phyloP scores from a whole-genome alignment of 2,329 filamentous ascomycete species.

The Penicillium crustosum region DNA sequence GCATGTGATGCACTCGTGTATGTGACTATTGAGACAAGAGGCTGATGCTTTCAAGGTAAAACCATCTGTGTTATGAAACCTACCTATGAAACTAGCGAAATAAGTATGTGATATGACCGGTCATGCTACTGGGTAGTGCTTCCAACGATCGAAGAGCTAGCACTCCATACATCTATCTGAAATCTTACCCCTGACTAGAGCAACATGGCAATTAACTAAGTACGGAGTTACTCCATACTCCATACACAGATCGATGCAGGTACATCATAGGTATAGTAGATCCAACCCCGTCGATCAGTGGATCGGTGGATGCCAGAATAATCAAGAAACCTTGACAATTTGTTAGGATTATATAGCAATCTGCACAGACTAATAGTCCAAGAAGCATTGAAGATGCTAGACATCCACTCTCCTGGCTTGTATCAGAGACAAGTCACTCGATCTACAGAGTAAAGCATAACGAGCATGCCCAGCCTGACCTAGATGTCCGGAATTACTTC shows the following conservation, averaged over 20 bases:
- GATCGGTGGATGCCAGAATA: constrained; percentile 2
- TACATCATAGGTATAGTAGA: background rate
- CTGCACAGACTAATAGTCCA: background rate
- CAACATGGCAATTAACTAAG: background rate
- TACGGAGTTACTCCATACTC: background rate
- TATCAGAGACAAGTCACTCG: background rate
- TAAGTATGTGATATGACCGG: background rate
- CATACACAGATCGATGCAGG: background rate
- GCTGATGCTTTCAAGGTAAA: background rate
- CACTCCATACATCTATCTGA: background rate
- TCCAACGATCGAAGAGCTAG: background rate
- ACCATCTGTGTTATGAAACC: background rate
- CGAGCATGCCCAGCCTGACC: background rate
- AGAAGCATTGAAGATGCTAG: background rate
- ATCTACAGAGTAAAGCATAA: background rate
- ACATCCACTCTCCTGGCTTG: background rate
- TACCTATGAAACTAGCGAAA: background rate
- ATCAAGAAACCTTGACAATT: background rate
- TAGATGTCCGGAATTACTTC: background rate
- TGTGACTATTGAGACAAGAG: background rate
- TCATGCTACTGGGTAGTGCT: too few species aligned
- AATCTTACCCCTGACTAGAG: background rate
- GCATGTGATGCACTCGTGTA: background rate
- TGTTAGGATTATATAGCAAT: background rate
- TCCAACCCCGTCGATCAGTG: constrained; percentile 7